Evolutionary conservation across 768 basidiomycete species (phyloP).

Genomic region (Naganishia vaughanmartiniae): DNA sequence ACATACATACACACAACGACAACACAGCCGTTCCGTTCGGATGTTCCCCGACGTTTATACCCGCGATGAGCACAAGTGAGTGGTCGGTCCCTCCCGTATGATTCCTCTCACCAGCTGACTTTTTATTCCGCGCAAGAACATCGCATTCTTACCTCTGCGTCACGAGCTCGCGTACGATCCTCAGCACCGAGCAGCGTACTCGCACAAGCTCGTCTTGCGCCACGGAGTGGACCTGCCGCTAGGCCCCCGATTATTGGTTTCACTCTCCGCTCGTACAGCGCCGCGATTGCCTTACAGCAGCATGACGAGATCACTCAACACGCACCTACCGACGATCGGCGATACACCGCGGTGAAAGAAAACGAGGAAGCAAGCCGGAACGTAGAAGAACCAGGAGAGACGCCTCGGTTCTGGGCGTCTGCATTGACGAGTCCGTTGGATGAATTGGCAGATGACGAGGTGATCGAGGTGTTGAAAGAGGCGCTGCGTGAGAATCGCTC

Average conservation of each 20-base stretch:
- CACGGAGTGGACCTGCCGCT: not conserved
- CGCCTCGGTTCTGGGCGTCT: not conserved
- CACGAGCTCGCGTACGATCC: slow-evolving; percentile 2
- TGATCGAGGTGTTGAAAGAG: slow-evolving; percentile 14
- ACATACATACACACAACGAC: too few species aligned
- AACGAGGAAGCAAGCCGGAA: not conserved
- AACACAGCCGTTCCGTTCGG: not conserved
- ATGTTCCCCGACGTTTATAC: not conserved
- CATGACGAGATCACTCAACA: not conserved
- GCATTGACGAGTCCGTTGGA: slow-evolving; percentile 20
- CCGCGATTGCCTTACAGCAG: not conserved
- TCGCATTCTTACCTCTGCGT: slow-evolving; percentile 13
- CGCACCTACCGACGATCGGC: not conserved
- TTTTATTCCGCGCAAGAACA: slow-evolving; percentile 5
- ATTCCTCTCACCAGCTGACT: not conserved
- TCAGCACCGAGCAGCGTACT: not conserved
- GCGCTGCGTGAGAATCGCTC: not conserved
- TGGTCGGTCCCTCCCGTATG: not conserved
- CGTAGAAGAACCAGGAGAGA: not conserved
- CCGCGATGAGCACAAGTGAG: slow-evolving; percentile 25
- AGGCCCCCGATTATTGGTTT: not conserved
- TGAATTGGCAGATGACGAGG: slow-evolving; percentile 21
- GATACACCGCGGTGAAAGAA: too few species aligned
- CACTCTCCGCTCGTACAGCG: not conserved
- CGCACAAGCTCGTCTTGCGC: slow-evolving; percentile 8